Evolutionary conservation across 257 asterid genomes (phyloP).

Genomic region (Petunia axillaris): DNA sequence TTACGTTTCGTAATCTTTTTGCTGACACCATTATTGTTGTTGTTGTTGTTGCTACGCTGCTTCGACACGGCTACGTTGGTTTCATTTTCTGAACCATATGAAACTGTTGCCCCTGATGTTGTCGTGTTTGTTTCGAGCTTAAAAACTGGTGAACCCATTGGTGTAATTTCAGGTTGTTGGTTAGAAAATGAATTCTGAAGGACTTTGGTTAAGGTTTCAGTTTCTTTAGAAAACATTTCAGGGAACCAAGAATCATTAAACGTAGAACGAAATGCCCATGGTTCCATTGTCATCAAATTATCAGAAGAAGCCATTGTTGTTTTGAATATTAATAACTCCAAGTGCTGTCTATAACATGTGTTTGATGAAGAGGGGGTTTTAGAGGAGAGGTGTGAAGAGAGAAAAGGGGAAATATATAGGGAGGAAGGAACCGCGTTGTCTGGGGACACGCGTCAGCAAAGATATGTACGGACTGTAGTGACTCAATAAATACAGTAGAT

Average conservation of each 20-base stretch:
- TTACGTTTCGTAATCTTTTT: constrained; percentile 71
- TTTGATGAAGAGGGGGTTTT: constrained; percentile 5
- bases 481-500: background rate
- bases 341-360: background rate
- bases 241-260: constrained; percentile 64
- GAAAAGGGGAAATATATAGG: constrained; percentile 27
- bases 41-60: constrained; percentile 40
- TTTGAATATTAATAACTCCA: background rate
- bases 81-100: constrained; percentile 75
- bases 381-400: background rate
- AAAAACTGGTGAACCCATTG: background rate
- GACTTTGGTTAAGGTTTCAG: constrained; percentile 63
- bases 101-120: constrained; percentile 32
- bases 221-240: constrained; percentile 55
- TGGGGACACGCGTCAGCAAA: constrained; percentile 72
- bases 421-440: constrained; percentile 59
- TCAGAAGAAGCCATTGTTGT: constrained; percentile 63
- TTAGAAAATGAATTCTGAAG: constrained; percentile 53
- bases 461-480: constrained; percentile 53
- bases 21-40: constrained; percentile 22
- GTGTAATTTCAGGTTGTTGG: background rate
- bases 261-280: constrained; percentile 58
- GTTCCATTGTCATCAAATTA: constrained; percentile 58
- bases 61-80: constrained; percentile 33
- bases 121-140: constrained; percentile 38